These are phyloP conservation scores for Dalbergia cochinchinensis DNA, from an alignment of 306 rosid genomes.

Conservation along the genomic window DNA sequence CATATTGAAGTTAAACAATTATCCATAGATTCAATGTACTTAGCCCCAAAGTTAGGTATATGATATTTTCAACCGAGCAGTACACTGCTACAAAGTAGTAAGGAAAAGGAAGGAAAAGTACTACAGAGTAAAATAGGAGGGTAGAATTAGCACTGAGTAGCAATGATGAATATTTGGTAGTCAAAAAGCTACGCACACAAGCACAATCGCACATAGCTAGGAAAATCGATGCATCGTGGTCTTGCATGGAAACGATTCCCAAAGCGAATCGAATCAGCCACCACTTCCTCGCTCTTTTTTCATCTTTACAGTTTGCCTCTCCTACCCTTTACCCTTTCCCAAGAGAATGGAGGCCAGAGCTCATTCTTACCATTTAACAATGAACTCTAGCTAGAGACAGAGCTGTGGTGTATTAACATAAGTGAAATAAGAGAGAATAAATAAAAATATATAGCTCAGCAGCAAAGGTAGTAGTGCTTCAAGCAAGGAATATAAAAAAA, in stretches of 20 bases:
- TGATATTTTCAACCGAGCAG: background rate
- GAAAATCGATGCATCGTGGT: constrained; percentile 50
- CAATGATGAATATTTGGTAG: background rate
- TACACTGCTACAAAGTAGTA: background rate
- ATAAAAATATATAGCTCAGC: too few relatives aligned
- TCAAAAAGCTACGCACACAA: constrained; percentile 22
- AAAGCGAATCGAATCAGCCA: background rate
- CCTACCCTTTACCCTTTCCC: too few relatives aligned
- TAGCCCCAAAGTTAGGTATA: constrained; percentile 15
- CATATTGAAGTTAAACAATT: constrained; percentile 6
- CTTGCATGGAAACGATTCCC: constrained; percentile 84
- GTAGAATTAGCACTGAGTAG: background rate
- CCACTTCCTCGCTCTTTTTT: too few relatives aligned
- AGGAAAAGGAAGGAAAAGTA: background rate
- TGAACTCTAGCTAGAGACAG: too few relatives aligned
- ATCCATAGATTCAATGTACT: background rate
- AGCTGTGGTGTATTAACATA: too few relatives aligned
- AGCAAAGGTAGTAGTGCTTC: too few relatives aligned
- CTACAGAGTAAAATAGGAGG: background rate
- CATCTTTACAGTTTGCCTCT: too few relatives aligned
- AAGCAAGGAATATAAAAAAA: too few relatives aligned
- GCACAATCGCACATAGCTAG: background rate
- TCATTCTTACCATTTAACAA: too few relatives aligned
- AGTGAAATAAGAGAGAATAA: too few relatives aligned
- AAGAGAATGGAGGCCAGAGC: too few relatives aligned